Evolutionary conservation across 106 monocot genomes (phyloP).

Genomic region (Dendrobium chrysotoxum): DNA sequence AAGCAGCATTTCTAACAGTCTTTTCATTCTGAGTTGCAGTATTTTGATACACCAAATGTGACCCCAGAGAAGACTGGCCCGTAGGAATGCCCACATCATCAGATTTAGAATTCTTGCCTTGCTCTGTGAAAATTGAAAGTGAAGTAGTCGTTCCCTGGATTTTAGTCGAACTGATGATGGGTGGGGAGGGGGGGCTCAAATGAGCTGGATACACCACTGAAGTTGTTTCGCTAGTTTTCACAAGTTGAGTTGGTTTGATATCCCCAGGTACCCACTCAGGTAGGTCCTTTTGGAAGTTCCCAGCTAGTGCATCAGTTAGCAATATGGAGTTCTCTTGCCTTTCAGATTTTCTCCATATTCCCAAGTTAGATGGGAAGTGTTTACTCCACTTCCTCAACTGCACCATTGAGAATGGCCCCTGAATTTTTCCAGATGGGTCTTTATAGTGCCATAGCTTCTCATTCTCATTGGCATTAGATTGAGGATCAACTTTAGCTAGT

Average conservation of each 20-base stretch:
- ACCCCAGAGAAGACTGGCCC: not conserved
- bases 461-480: slow-evolving; percentile 20
- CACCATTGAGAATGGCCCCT: slow-evolving; percentile 61
- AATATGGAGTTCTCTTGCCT: slow-evolving; percentile 55
- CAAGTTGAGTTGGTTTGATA: slow-evolving; percentile 6
- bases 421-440: slow-evolving; percentile 64
- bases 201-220: not conserved
- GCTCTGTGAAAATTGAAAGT: not conserved
- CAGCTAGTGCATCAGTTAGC: slow-evolving; percentile 48
- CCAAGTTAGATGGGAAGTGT: slow-evolving; percentile 50
- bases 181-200: not conserved
- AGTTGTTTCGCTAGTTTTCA: slow-evolving; percentile 7
- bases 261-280: slow-evolving; percentile 15
- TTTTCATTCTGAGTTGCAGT: not conserved
- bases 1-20: not conserved
- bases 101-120: not conserved
- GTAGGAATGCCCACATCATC: not conserved
- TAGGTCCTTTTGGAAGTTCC: slow-evolving; percentile 46
- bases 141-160: not conserved
- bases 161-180: not conserved
- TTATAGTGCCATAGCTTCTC: slow-evolving; percentile 69
- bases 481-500: not conserved
- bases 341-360: slow-evolving; percentile 45
- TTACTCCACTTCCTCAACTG: slow-evolving; percentile 70
- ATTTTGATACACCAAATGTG: not conserved